phyloP scores from a whole-genome alignment of 2,329 filamentous ascomycete species.

The Pseudocercospora crystallina region DNA sequence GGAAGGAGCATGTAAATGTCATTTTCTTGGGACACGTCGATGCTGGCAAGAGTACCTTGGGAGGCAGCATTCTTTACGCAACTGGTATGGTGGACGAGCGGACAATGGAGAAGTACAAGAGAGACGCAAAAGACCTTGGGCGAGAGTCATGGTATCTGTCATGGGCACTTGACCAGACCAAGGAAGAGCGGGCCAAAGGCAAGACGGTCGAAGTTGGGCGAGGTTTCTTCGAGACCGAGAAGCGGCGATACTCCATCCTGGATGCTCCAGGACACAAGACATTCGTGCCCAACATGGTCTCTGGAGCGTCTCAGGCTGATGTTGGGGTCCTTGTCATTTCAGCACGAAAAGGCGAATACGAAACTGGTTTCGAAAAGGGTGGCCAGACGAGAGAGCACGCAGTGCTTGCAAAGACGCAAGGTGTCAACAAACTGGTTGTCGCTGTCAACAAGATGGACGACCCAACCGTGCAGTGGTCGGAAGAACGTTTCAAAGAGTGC shows the following conservation, averaged over 20 bases:
- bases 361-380: constrained; percentile 95
- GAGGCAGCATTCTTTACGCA: constrained; percentile 86
- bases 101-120: constrained; percentile 97
- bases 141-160: constrained; percentile 99
- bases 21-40: constrained; percentile 99
- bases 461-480: constrained; percentile 90
- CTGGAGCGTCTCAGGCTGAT: constrained; percentile 72
- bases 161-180: constrained; percentile 95
- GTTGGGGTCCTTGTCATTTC: constrained; percentile 95
- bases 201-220: constrained; percentile 98
- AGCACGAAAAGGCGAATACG: constrained; percentile 96
- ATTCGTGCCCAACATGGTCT: constrained; percentile 98
- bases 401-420: constrained; percentile 95
- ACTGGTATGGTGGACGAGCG: constrained; percentile 99
- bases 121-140: constrained; percentile 91
- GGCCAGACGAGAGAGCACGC: constrained; percentile 97
- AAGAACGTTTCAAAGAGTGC: constrained; percentile 91
- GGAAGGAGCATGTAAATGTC: constrained; percentile 90
- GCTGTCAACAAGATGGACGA: constrained; percentile 99
- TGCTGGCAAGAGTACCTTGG: constrained; percentile 94
- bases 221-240: constrained; percentile 95
- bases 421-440: constrained; percentile 93
- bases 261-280: constrained; percentile 98
- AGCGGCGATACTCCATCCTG: constrained; percentile 91
- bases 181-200: constrained; percentile 92